phyloP scores from a whole-genome alignment of 1,284 basidiomycete genomes.

The Puccinia horiana region DNA sequence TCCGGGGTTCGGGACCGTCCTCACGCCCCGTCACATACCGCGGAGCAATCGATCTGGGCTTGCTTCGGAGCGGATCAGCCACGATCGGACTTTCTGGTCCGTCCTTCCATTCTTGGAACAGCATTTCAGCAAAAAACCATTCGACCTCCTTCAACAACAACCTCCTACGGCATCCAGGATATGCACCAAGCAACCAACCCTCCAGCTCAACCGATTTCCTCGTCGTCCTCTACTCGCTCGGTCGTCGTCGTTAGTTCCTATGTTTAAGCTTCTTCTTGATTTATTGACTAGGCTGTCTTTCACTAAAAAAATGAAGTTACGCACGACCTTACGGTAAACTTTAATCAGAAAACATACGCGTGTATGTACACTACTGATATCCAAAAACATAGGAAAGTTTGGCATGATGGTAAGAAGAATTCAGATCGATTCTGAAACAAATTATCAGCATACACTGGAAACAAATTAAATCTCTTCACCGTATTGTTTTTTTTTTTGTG shows the following conservation, averaged over 20 bases:
- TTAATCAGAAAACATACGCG: conserved; percentile 37
- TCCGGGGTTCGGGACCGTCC: no score
- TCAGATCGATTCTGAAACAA: no score
- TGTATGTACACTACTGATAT: conserved; percentile 44
- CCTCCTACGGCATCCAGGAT: background rate
- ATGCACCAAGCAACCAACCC: background rate
- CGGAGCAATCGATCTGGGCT: no score
- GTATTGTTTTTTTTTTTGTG: background rate
- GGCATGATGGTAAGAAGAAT: conserved; percentile 33
- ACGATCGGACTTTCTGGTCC: no score
- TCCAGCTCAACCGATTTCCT: background rate
- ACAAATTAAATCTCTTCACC: no score
- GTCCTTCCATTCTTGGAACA: no score
- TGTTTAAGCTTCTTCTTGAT: background rate
- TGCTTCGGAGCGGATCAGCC: no score
- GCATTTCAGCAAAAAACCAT: no score
- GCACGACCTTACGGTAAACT: background rate
- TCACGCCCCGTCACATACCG: no score
- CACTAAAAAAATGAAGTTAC: background rate
- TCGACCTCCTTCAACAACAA: no score
- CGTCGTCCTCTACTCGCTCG: conserved; percentile 1
- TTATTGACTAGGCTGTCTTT: background rate
- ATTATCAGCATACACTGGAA: no score
- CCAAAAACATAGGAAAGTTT: conserved; percentile 41
- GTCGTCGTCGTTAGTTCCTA: background rate